A percentile compares a stretch with the other conserved stretches of the same genome.
Evolutionary conservation across 202 grass and related monocot genomes (phyloP).

Genomic region (Musa balbisiana): DNA sequence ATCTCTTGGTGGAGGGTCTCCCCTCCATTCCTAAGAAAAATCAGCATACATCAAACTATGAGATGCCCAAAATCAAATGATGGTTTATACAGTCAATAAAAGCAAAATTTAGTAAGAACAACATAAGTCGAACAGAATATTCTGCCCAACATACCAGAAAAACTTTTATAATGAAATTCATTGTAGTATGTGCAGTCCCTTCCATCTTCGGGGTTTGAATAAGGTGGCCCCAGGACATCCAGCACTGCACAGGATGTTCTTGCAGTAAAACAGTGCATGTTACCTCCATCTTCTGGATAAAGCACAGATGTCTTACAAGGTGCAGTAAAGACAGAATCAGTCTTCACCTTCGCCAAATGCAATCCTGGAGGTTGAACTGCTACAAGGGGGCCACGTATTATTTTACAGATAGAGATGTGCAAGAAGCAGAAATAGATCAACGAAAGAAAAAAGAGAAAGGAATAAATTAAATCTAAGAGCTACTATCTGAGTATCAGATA

Average conservation of each 20-base stretch:
- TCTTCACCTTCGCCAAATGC: slow-evolving; percentile 65
- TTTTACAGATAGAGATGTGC: too few relatives aligned
- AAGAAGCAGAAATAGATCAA: neutral
- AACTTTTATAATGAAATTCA: slow-evolving; percentile 27
- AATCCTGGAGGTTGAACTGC: slow-evolving; percentile 34
- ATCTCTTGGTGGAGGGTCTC: too few relatives aligned
- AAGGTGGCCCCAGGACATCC: slow-evolving; percentile 67
- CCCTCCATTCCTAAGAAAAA: too few relatives aligned
- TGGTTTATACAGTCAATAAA: neutral
- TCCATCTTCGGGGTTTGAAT: slow-evolving; percentile 39
- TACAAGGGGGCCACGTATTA: neutral
- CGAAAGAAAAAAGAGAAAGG: neutral
- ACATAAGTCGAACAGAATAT: neutral
- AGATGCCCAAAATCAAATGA: too few relatives aligned
- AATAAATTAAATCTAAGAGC: neutral
- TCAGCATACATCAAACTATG: too few relatives aligned
- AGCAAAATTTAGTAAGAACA: neutral
- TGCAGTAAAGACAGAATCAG: slow-evolving; percentile 41
- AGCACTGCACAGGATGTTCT: slow-evolving; percentile 51
- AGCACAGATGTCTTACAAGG: slow-evolving; percentile 45
- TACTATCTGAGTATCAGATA: neutral
- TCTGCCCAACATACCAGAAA: slow-evolving; percentile 31
- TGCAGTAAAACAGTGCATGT: slow-evolving; percentile 73
- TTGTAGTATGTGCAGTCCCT: slow-evolving; percentile 59
- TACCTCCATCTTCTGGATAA: slow-evolving; percentile 64